Percentiles rank a stretch among this genome's conserved stretches.
Conservation (phyloP, 2,329 filamentous ascomycete species). For the Bretziella fagacearum region DNA sequence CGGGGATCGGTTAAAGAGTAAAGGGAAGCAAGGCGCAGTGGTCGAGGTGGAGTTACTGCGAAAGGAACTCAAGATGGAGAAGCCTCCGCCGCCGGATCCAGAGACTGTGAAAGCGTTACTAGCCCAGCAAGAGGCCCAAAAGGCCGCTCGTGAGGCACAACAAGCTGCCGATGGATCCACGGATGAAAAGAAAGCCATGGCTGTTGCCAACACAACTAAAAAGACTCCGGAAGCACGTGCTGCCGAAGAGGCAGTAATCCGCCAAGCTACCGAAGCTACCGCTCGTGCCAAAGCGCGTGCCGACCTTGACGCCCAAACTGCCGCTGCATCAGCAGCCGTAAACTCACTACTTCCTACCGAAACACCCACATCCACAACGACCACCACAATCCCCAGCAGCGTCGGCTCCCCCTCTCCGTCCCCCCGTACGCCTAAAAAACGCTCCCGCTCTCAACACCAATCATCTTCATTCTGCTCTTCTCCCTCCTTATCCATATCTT, state of each 20-base stretch:
- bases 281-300: background rate
- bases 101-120: slow-evolving; percentile 10
- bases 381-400: background rate
- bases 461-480: background rate
- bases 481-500: background rate
- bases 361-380: background rate
- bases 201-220: no score
- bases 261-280: background rate
- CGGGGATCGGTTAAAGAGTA: slow-evolving; percentile 27
- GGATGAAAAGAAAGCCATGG: background rate
- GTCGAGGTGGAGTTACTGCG: slow-evolving; percentile 38
- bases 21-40: slow-evolving; percentile 31
- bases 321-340: background rate
- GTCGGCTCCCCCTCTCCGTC: background rate
- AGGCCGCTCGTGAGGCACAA: background rate
- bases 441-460: background rate
- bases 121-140: slow-evolving; percentile 5
- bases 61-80: slow-evolving; percentile 23
- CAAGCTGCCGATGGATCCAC: background rate
- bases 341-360: no score
- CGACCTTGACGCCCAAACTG: background rate
- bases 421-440: background rate
- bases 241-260: background rate
- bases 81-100: slow-evolving; percentile 11
- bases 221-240: background rate